Base-by-base conservation (phyloP, 768 basidiomycete genomes). In the Dentipellis sp. region DNA sequence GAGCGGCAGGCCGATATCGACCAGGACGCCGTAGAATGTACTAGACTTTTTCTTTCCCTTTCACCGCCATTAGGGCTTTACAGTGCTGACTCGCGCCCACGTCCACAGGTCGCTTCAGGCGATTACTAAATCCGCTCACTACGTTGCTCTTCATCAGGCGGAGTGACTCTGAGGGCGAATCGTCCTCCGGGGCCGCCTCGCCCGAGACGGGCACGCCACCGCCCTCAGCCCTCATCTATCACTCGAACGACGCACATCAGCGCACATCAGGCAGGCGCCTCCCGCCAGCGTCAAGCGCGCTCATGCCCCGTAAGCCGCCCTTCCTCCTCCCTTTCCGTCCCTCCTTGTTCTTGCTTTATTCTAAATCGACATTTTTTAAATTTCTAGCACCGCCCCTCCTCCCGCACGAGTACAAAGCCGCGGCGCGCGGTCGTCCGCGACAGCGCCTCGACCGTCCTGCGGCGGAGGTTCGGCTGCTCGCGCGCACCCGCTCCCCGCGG, bases 241-340 rank as follows among this genome's bases (percentile, higher is more conserved):
- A 45, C 22, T 34, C 36, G 36, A 22, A 29, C 29, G 29, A 29
- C 6, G 29, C 29, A 29, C 29, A 29, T 29, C 29, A 29, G 29
- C 29, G 29, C 29, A 29, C 29, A 22, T 10, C 47, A 23, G 9
- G 12, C 35, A 35, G 4, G 37, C 52, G 23, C 52, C 38, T 10
- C 52, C 50, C 46, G 12, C 45, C 53, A 19, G 56, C 61, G 29
- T 53, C 56, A 4, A 58, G 53, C 35, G 35, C 56, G 17, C 36
- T 59, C 21, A 62, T 62, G 61, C 61, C 61, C 36, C 61, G 61
- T 62, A 62, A 50, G 61, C 57, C 34, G 45, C 2, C 17, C 14
- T 21, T 29, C 46, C 29, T 29, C 51, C 46, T 48, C 6, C 29
- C 29, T 29, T 29, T 29, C 29, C 29, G 6, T 29, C 29, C 29